Conservation (phyloP, 2,329 filamentous ascomycete genomes). For the Elsinoe australis region DNA sequence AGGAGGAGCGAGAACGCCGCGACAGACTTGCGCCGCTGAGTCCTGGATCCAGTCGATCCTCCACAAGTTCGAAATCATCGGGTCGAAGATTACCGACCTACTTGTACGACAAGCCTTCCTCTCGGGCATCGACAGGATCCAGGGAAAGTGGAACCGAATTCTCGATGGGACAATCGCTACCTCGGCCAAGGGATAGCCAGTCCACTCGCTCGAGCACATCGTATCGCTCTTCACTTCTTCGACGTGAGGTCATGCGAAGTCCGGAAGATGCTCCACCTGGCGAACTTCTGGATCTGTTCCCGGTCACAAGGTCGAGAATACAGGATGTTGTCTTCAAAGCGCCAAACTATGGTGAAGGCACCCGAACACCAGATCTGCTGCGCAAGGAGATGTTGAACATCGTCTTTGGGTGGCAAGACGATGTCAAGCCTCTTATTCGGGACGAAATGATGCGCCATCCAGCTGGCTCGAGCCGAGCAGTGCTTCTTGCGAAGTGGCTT, state of each 20-base stretch:
- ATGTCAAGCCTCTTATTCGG: slow-evolving; percentile 69
- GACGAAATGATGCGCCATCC: slow-evolving; percentile 76
- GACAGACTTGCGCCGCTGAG: slow-evolving; percentile 60
- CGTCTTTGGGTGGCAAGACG: slow-evolving; percentile 90
- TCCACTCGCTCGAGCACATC: slow-evolving; percentile 45
- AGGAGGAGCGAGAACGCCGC: slow-evolving; percentile 47
- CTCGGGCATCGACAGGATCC: slow-evolving; percentile 29
- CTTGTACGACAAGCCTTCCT: slow-evolving; percentile 41
- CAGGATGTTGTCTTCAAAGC: slow-evolving; percentile 76
- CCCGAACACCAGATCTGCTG: slow-evolving; percentile 58
- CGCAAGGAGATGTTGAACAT: slow-evolving; percentile 84
- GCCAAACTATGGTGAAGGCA: slow-evolving; percentile 45
- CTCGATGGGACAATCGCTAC: slow-evolving; percentile 25
- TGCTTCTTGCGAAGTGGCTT: slow-evolving; percentile 87
- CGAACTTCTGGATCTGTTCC: slow-evolving; percentile 68
- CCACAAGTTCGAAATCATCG: slow-evolving; percentile 52
- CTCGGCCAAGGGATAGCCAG: slow-evolving; percentile 33
- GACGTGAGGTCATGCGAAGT: slow-evolving; percentile 72
- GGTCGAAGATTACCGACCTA: slow-evolving; percentile 36
- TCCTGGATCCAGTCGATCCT: slow-evolving; percentile 59
- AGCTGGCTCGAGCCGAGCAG: slow-evolving; percentile 64
- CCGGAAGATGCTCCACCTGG: slow-evolving; percentile 58
- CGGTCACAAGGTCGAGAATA: slow-evolving; percentile 71
- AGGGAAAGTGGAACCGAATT: slow-evolving; percentile 33
- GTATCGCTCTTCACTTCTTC: slow-evolving; percentile 58